Evolutionary conservation across 1,139 yeast species (phyloP).

Genomic region (Blastobotrys indianensis): DNA sequence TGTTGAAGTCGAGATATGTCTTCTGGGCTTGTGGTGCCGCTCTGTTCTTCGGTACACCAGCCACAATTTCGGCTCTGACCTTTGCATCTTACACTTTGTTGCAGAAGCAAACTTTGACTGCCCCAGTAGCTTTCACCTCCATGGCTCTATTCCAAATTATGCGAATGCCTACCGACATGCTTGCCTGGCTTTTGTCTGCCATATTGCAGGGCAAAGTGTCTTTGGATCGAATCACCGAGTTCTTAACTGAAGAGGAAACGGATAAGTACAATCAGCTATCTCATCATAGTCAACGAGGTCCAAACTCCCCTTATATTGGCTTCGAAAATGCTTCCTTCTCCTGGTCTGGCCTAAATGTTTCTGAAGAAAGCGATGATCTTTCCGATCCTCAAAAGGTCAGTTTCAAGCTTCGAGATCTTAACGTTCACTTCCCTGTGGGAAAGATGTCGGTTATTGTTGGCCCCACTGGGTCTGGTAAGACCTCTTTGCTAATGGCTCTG

Average conservation of each 20-base stretch:
- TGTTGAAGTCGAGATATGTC: constrained; percentile 53
- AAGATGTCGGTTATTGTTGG: constrained; percentile 84
- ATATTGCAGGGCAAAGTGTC: constrained; percentile 87
- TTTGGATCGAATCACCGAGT: constrained; percentile 74
- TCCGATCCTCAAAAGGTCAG: constrained; percentile 31
- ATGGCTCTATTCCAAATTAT: constrained; percentile 76
- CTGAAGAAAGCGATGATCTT: background rate
- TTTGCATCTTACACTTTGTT: constrained; percentile 73
- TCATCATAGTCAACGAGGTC: constrained; percentile 41
- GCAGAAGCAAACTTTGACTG: constrained; percentile 64
- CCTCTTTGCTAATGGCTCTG: constrained; percentile 81
- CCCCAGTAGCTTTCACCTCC: constrained; percentile 90
- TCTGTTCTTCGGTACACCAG: constrained; percentile 76
- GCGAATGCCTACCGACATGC: constrained; percentile 79
- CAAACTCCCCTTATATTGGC: constrained; percentile 65
- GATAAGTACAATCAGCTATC: constrained; percentile 73
- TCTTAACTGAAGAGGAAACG: constrained; percentile 73
- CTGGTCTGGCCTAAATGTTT: constrained; percentile 42
- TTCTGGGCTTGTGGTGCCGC: constrained; percentile 63
- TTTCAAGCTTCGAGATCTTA: constrained; percentile 70
- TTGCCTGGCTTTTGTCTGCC: constrained; percentile 79
- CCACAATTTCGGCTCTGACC: constrained; percentile 68
- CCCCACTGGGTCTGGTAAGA: constrained; percentile 95
- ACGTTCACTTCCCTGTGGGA: constrained; percentile 62
- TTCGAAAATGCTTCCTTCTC: constrained; percentile 78